Conservation (phyloP, 257 asterid genomes). For the Gardenia jasminoides region DNA sequence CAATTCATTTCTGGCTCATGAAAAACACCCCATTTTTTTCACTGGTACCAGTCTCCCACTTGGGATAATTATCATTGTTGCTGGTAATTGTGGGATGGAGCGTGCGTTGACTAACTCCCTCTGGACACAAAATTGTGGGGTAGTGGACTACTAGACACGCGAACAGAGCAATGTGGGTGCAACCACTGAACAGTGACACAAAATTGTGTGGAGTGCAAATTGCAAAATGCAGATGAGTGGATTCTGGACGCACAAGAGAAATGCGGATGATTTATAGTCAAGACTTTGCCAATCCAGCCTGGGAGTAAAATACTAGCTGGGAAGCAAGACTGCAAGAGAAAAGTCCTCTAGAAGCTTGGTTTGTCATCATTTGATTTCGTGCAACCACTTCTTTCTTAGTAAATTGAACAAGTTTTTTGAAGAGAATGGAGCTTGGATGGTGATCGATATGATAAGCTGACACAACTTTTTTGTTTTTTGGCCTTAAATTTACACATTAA, state of each 20-base stretch:
- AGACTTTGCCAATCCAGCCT: background rate
- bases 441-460: background rate
- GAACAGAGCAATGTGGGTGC: background rate
- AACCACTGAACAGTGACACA: background rate
- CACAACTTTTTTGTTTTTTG: background rate
- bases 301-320: too few species aligned
- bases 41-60: background rate
- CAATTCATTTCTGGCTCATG: background rate
- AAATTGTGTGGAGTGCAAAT: background rate
- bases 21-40: background rate
- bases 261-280: background rate
- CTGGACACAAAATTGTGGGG: too few species aligned
- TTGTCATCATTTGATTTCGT: too few species aligned
- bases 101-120: background rate
- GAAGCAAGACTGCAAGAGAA: too few species aligned
- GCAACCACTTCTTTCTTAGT: too few species aligned
- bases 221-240: background rate
- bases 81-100: too few species aligned
- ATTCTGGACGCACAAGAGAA: background rate
- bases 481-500: too few species aligned
- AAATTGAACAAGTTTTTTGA: too few species aligned
- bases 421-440: too few species aligned
- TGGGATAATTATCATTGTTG: constrained; percentile 12
- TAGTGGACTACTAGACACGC: too few species aligned
- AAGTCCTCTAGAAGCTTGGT: too few species aligned